Conservation (phyloP, 2,329 filamentous ascomycete species). For the Hymenoscyphus repandus region DNA sequence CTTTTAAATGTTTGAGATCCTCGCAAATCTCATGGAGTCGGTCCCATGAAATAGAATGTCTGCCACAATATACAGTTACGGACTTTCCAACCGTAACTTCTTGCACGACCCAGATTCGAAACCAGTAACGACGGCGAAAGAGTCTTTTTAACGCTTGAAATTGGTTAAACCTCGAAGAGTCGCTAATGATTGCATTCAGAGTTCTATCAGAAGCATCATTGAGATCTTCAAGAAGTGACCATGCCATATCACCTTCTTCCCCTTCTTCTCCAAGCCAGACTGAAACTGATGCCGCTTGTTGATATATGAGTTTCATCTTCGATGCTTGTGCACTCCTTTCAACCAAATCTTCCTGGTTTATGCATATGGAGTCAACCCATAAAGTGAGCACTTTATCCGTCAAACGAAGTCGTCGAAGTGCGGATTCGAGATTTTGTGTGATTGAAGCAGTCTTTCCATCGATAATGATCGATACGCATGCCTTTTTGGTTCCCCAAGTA, state of each 20-base stretch:
- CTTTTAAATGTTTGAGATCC: neutral
- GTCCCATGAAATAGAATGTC: slow-evolving; percentile 8
- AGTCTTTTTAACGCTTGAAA: slow-evolving; percentile 8
- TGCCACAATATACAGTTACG: slow-evolving; percentile 7
- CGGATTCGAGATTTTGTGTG: slow-evolving; percentile 4
- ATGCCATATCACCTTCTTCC: slow-evolving; percentile 2
- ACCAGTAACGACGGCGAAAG: slow-evolving; percentile 12
- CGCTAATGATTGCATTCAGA: neutral
- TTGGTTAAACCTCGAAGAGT: neutral
- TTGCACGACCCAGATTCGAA: slow-evolving; percentile 14
- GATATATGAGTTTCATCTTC: slow-evolving; percentile 13
- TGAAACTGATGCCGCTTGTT: slow-evolving; percentile 2
- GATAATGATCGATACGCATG: neutral
- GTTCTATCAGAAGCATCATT: neutral
- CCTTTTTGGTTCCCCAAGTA: slow-evolving; percentile 2
- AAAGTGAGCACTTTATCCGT: neutral
- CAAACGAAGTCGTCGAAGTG: slow-evolving; percentile 8
- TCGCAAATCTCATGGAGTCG: neutral
- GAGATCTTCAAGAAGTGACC: slow-evolving; percentile 2
- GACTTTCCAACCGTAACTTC: slow-evolving; percentile 7
- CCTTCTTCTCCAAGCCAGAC: slow-evolving; percentile 8
- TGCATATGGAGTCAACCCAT: slow-evolving; percentile 18
- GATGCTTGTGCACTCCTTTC: slow-evolving; percentile 10
- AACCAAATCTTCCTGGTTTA: slow-evolving; percentile 10
- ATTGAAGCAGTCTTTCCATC: slow-evolving; percentile 3